A percentile compares a stretch with the other conserved stretches of the same genome.
phyloP scores from a whole-genome alignment of 2,329 filamentous ascomycete genomes.

The Ophiostoma quercus region DNA sequence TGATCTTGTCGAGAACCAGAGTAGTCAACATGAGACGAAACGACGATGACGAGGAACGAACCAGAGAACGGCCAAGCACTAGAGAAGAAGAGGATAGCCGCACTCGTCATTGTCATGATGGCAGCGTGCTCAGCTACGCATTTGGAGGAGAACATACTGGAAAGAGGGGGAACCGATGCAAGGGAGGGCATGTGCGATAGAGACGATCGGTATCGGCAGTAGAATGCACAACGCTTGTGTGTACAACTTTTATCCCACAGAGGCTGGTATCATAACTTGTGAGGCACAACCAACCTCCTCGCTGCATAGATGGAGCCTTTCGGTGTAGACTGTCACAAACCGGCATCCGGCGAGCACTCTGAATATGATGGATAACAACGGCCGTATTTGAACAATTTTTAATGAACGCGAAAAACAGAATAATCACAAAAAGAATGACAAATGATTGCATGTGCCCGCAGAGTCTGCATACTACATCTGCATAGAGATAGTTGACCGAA shows the following conservation, averaged over 20 bases:
- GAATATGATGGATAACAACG: neutral
- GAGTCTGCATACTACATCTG: neutral
- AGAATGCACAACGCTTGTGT: neutral
- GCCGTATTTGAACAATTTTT: too few relatives aligned
- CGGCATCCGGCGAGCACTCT: neutral
- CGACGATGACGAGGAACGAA: neutral
- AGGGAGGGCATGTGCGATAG: conserved; percentile 3
- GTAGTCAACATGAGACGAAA: neutral
- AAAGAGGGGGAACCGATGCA: neutral
- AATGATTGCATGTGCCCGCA: neutral
- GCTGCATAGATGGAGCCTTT: neutral
- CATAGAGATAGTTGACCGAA: neutral
- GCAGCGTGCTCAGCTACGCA: neutral
- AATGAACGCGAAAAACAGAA: neutral
- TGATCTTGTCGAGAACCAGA: conserved; percentile 1
- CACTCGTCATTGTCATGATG: neutral
- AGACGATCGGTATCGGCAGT: neutral
- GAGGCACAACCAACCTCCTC: neutral
- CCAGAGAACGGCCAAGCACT: neutral
- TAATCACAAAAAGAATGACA: neutral
- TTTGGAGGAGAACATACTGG: neutral
- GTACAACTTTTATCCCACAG: neutral
- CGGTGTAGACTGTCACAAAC: conserved; percentile 9
- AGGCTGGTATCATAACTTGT: neutral
- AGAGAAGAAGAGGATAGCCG: neutral